A percentile compares a stretch with the other conserved stretches of the same genome.
phyloP scores from a whole-genome alignment of 129 eudicot genomes.

The carrot (Daucus carota) region DNA sequence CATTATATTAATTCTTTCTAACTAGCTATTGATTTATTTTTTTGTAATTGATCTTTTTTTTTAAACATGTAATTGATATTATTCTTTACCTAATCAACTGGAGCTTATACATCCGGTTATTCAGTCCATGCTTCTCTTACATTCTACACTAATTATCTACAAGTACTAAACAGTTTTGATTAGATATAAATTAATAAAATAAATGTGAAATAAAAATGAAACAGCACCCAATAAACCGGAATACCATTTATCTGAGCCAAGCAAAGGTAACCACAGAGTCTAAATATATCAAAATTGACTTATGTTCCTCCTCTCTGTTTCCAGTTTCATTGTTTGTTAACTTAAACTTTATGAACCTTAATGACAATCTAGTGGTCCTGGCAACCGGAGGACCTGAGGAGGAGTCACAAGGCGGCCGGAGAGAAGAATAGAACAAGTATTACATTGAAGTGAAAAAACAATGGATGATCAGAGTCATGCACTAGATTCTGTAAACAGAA shows the following conservation, averaged over 20 bases:
- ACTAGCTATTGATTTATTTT: neutral
- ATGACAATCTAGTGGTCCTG: neutral
- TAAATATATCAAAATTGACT: neutral
- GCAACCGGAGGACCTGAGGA: slow-evolving; percentile 6
- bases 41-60: neutral
- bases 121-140: too few relatives aligned
- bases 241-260: neutral
- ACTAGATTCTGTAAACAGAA: slow-evolving; percentile 12
- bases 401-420: neutral
- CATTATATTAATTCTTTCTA: neutral
- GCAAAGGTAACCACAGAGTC: neutral
- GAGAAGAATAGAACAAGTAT: neutral
- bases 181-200: neutral
- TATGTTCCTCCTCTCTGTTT: neutral
- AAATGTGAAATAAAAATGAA: neutral
- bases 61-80: too few relatives aligned
- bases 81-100: neutral
- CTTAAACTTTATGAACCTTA: neutral
- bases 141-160: too few relatives aligned
- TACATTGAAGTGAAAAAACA: neutral
- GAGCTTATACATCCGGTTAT: too few relatives aligned
- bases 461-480: neutral
- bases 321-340: neutral
- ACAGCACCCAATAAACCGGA: slow-evolving; percentile 3
- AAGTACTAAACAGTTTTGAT: too few relatives aligned